These are phyloP conservation scores for Xylariaceae sp. DNA, from an alignment of 2,329 filamentous ascomycete species.

Conservation along the genomic window DNA sequence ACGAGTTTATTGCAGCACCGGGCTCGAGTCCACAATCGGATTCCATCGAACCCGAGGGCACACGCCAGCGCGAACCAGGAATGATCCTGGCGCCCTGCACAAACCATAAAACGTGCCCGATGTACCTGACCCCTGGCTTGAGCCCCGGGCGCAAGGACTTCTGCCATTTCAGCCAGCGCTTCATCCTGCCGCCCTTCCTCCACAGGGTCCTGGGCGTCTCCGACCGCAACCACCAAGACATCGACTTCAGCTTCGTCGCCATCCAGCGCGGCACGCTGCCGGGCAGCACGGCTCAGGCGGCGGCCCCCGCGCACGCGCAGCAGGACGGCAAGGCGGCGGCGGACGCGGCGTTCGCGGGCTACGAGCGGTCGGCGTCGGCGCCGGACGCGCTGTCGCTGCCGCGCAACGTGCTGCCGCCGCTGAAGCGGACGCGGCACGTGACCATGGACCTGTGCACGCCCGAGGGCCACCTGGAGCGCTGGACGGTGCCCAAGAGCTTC, in stretches of 20 bases:
- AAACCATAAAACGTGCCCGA: constrained; percentile 79
- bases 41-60: constrained; percentile 30
- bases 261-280: constrained; percentile 67
- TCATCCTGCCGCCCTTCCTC: constrained; percentile 73
- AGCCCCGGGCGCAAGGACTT: constrained; percentile 74
- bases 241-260: constrained; percentile 83
- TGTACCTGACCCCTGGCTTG: constrained; percentile 69
- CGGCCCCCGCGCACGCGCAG: constrained; percentile 4
- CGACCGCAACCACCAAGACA: constrained; percentile 78
- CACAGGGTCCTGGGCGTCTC: constrained; percentile 64
- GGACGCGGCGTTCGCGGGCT: constrained; percentile 64
- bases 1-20: constrained; percentile 48
- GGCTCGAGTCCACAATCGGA: constrained; percentile 27
- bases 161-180: constrained; percentile 86
- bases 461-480: constrained; percentile 77
- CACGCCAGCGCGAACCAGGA: constrained; percentile 46
- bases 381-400: constrained; percentile 64
- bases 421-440: constrained; percentile 85
- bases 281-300: not conserved
- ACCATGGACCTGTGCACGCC: constrained; percentile 88
- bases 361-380: constrained; percentile 42
- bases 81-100: constrained; percentile 74
- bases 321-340: constrained; percentile 49
- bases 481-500: constrained; percentile 81
- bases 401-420: constrained; percentile 66